These are phyloP conservation scores for Alternaria sp. DNA, from an alignment of 2,329 filamentous ascomycete genomes.

Conservation along the genomic window DNA sequence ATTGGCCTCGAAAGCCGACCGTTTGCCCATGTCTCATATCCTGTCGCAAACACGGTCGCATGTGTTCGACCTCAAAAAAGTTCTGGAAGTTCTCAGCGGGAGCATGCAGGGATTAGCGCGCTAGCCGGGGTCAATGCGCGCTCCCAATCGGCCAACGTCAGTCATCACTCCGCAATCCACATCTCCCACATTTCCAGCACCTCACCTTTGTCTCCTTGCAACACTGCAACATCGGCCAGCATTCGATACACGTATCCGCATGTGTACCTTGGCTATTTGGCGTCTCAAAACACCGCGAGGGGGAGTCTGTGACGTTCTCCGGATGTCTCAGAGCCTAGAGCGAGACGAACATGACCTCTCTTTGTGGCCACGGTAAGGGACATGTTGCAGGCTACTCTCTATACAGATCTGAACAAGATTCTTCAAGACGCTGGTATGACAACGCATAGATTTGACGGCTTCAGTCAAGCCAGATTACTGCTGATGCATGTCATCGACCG, in stretches of 20 bases:
- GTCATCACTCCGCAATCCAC: background rate
- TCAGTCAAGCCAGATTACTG: background rate
- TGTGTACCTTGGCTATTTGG: background rate
- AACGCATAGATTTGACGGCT: background rate
- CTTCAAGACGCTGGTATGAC: background rate
- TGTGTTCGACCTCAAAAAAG: conserved; percentile 21
- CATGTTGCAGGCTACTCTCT: background rate
- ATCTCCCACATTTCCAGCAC: background rate
- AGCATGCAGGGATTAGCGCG: conserved; percentile 17
- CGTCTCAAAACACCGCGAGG: background rate
- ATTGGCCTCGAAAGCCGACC: conserved; percentile 41
- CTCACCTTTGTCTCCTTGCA: background rate
- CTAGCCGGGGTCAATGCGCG: conserved; percentile 11
- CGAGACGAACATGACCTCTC: background rate
- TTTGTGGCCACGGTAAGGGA: background rate
- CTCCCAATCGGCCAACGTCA: conserved; percentile 7
- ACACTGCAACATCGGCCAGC: background rate
- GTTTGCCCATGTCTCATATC: conserved; percentile 37
- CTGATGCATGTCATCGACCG: background rate
- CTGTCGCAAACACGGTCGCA: conserved; percentile 11
- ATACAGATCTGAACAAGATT: background rate
- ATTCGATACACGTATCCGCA: background rate
- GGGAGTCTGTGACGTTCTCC: background rate
- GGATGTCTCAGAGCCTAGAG: background rate
- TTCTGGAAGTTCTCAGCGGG: conserved; percentile 24